A percentile compares a stretch with the other conserved stretches of the same genome.
Conservation (phyloP, 2,329 filamentous ascomycete genomes). For the Zymoseptoria pseudotritici region DNA sequence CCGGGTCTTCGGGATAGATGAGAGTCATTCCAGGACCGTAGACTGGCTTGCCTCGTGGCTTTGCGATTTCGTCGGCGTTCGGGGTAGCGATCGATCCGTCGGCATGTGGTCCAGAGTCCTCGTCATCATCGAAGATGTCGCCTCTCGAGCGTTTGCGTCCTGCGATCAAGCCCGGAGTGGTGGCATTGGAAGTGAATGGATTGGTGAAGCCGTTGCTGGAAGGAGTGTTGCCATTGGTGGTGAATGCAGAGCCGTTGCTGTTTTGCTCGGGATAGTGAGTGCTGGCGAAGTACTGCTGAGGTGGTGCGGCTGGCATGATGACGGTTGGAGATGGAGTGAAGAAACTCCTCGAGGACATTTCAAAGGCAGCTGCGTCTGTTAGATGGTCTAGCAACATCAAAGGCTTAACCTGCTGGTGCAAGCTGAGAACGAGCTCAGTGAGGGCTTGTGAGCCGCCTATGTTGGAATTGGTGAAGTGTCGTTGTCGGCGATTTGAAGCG, state of each 20-base stretch:
- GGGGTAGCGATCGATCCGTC: constrained; percentile 43
- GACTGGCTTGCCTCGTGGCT: constrained; percentile 58
- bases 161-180: constrained; percentile 33
- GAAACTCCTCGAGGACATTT: constrained; percentile 31
- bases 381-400: constrained; percentile 27
- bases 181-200: constrained; percentile 14
- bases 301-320: constrained; percentile 38
- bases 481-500: not conserved
- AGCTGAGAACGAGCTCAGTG: constrained; percentile 17
- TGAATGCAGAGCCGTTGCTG: constrained; percentile 10
- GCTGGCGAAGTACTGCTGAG: constrained; percentile 26
- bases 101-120: constrained; percentile 50
- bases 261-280: constrained; percentile 20
- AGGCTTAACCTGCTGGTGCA: constrained; percentile 23
- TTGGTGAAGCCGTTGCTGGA: constrained; percentile 15
- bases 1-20: constrained; percentile 55
- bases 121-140: constrained; percentile 53
- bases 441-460: constrained; percentile 25
- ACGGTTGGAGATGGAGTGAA: constrained; percentile 42
- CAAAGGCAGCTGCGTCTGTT: constrained; percentile 24
- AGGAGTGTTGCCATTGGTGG: constrained; percentile 13
- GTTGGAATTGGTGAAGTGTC: constrained; percentile 3
- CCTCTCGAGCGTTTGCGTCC: constrained; percentile 72
- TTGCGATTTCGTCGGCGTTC: constrained; percentile 39
- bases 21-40: constrained; percentile 68